Percentiles rank a stretch among this genome's conserved stretches.
These are phyloP conservation scores for Colletotrichum viniferum DNA, from an alignment of 2,329 filamentous ascomycete species.

Conservation along the genomic window DNA sequence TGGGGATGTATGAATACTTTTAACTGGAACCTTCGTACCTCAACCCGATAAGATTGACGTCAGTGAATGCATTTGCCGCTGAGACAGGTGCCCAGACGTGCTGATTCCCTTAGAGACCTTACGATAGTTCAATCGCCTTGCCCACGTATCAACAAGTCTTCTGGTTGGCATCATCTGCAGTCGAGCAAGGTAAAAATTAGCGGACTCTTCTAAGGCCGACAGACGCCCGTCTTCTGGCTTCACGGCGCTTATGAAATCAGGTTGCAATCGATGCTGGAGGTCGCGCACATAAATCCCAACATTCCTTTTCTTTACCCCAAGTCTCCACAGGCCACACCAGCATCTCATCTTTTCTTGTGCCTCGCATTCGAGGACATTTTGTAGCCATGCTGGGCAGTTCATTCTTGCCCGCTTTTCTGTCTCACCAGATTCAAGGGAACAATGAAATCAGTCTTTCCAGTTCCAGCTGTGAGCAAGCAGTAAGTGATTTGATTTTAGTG, in stretches of 20 bases:
- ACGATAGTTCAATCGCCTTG: neutral
- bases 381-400: neutral
- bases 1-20: too few relatives aligned
- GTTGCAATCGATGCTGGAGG: neutral
- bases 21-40: too few relatives aligned
- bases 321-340: neutral
- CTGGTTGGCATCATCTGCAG: neutral
- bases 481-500: neutral
- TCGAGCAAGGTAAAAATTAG: neutral
- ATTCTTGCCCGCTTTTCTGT: neutral
- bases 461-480: neutral
- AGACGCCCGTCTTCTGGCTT: neutral
- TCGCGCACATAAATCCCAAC: neutral
- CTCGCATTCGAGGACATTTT: accelerated
- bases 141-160: neutral
- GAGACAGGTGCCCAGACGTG: neutral
- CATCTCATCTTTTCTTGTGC: neutral
- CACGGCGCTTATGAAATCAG: neutral
- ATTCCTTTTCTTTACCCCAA: neutral
- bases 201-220: neutral
- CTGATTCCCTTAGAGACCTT: neutral
- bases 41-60: neutral
- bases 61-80: neutral
- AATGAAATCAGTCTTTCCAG: neutral
- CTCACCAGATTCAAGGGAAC: accelerated